Percentiles rank a stretch among this genome's conserved stretches.
Conservation (phyloP, 1,284 basidiomycete species). For the Inonotus hispidus region DNA sequence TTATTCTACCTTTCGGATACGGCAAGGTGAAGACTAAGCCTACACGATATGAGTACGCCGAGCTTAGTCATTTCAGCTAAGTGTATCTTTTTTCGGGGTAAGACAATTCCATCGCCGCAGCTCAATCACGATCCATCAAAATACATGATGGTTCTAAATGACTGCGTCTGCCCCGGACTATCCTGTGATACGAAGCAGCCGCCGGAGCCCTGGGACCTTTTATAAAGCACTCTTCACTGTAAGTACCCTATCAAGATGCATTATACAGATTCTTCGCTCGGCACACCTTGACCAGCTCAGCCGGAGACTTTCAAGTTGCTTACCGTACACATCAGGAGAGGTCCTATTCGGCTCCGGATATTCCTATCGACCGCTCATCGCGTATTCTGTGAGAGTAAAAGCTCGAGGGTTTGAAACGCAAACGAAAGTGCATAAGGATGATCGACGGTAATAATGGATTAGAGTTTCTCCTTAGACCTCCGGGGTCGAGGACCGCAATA, state of each 20-base stretch:
- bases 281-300: neutral
- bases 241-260: neutral
- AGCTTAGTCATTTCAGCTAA: neutral
- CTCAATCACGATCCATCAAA: neutral
- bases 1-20: neutral
- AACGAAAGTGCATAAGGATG: neutral
- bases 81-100: neutral
- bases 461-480: neutral
- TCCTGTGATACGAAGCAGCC: neutral
- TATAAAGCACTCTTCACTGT: neutral
- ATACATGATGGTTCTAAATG: neutral
- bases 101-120: neutral
- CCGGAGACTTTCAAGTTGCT: neutral
- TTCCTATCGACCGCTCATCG: neutral
- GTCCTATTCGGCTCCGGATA: neutral
- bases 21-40: neutral
- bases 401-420: neutral
- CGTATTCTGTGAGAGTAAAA: neutral
- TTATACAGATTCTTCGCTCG: neutral
- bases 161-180: neutral
- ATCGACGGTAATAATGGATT: conserved; percentile 5
- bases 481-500: conserved; percentile 1
- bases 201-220: neutral
- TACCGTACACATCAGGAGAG: too few relatives aligned
- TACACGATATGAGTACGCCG: neutral